Evolutionary conservation across 106 monocot genomes (phyloP), one percentile per base, ranked within the genome.

Genomic region (Allium fistulosum): DNA sequence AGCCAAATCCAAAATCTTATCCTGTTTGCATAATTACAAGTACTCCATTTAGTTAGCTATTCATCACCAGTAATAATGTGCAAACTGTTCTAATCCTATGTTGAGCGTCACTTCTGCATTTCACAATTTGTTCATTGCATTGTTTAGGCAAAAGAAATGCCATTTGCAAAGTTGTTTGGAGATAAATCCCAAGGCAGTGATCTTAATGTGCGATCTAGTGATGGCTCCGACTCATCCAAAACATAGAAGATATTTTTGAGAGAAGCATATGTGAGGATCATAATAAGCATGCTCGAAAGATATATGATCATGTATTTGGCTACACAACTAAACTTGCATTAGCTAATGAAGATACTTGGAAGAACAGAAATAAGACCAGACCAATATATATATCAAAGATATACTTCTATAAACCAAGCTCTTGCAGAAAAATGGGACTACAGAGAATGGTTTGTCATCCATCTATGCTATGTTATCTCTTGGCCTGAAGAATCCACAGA

Each of bases 281-380:
- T 67, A 75, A 82, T 26, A 78, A 87, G 26, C 92, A 99, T 83
- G 92, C 81, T n/a, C 62, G 65, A 49, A 99, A 79, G 71, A 90
- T 99, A 64, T 93, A 87, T 87, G 92, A 99, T 78, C 92, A 99
- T 85, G 90, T 99, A 75, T 99, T 99, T 74, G 97, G 92, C 14
- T 72, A 85, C 68, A 92, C 87, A 67, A 93, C 90, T 59, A 87
- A 99, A 70, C 70, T 69, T 59, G 84, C 97, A 17, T 77, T 99
- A 55, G 67, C 82, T 27, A 99, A 99, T 75, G 83, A 92, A 78
- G 97, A 99, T 67, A 92, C 92, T 69, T 99, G 97, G 97, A 86
- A 80, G 73, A 87, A 85, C 26, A 82, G 92, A 73, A 83, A 49
- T 56, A 86, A 74, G 72, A 92, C 92, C 15, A 71, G 49, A 48